Conservation (phyloP, 2,329 filamentous ascomycete genomes). For the Botryotinia narcissicola region DNA sequence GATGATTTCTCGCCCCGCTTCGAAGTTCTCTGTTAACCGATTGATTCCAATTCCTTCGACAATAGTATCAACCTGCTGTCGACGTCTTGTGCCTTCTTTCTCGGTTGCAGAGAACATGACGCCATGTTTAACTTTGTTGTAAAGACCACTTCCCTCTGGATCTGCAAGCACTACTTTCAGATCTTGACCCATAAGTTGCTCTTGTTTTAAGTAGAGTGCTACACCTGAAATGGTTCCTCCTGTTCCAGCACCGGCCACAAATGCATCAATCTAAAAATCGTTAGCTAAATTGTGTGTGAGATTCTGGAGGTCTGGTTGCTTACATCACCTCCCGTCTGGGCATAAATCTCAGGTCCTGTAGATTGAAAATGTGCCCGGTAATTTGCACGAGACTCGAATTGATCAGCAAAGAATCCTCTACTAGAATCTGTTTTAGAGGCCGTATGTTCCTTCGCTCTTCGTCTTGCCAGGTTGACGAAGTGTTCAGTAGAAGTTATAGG, state of each 20-base stretch:
- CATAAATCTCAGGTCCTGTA: conserved; percentile 87
- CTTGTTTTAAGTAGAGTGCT: conserved; percentile 75
- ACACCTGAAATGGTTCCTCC: conserved; percentile 92
- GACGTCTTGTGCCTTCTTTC: conserved; percentile 81
- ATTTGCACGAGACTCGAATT: conserved; percentile 91
- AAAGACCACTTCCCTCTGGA: conserved; percentile 89
- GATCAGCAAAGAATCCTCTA: conserved; percentile 88
- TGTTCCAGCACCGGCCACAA: conserved; percentile 90
- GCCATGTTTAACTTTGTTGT: conserved; percentile 86
- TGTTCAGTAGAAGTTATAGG: conserved; percentile 92
- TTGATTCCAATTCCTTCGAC: conserved; percentile 97
- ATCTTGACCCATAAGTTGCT: conserved; percentile 34
- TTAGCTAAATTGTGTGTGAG: conserved; percentile 18
- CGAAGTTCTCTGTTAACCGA: conserved; percentile 89
- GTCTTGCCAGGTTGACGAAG: conserved; percentile 88
- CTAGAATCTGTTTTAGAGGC: conserved; percentile 56
- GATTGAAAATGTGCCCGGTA: conserved; percentile 77
- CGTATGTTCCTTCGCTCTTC: conserved; percentile 73
- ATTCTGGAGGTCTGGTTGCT: background rate
- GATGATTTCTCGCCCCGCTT: conserved; percentile 78
- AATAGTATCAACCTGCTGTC: conserved; percentile 91
- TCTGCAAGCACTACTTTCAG: conserved; percentile 81
- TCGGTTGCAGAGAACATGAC: conserved; percentile 95
- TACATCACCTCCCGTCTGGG: conserved; percentile 64
- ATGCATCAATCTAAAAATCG: conserved; percentile 64